Evolutionary conservation across 2,329 filamentous ascomycete genomes (phyloP).

Genomic region (Talaromyces funiculosus): DNA sequence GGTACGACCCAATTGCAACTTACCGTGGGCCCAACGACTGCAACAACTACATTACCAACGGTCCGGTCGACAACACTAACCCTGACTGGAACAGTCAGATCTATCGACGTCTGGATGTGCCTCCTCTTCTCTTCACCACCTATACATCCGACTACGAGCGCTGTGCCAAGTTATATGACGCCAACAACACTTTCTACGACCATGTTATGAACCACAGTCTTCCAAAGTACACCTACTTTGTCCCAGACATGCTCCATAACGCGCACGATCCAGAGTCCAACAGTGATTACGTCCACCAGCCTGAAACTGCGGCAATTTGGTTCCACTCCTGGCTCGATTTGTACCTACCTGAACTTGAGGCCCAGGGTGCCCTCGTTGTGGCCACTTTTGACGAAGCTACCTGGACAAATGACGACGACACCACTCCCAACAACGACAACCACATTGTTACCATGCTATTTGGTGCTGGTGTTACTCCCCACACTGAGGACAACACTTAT

Average conservation of each 20-base stretch:
- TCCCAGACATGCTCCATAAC: conserved; percentile 18
- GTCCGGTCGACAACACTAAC: conserved; percentile 17
- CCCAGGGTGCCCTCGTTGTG: conserved; percentile 17
- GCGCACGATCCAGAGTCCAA: conserved; percentile 15
- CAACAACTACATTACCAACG: conserved; percentile 16
- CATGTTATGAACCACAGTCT: conserved; percentile 13
- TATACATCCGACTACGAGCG: conserved; percentile 14
- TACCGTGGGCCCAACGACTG: conserved; percentile 16
- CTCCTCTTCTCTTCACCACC: conserved; percentile 13
- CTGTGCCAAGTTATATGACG: conserved; percentile 13
- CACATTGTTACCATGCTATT: conserved; percentile 16
- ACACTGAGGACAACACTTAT: conserved; percentile 14
- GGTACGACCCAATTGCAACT: conserved; percentile 16
- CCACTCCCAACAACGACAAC: conserved; percentile 16
- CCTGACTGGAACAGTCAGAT: conserved; percentile 13
- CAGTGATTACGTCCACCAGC: conserved; percentile 16
- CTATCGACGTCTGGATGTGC: conserved; percentile 18
- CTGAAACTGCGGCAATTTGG: conserved; percentile 5
- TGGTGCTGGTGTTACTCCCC: conserved; percentile 12
- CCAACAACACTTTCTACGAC: conserved; percentile 13
- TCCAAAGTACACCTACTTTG: conserved; percentile 16
- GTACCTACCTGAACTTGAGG: conserved; percentile 16
- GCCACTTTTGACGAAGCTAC: conserved; percentile 19
- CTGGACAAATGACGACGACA: conserved; percentile 16
- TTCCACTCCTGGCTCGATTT: conserved; percentile 16